Conservation (phyloP, 768 basidiomycete species). For the Imleria badia region DNA sequence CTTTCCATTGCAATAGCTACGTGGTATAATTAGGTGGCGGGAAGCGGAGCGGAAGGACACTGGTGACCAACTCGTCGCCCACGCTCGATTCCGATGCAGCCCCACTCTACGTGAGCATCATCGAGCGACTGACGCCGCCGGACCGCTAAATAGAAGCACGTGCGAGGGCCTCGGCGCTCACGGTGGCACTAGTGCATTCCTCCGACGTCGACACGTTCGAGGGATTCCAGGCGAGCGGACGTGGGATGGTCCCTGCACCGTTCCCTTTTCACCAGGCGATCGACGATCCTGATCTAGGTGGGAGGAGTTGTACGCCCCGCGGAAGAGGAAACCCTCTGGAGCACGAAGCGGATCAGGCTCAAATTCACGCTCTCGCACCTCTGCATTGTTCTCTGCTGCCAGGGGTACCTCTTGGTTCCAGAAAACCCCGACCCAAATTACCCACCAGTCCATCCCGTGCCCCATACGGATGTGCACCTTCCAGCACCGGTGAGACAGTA, state of each 20-base stretch:
- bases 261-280: neutral
- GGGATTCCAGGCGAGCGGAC: conserved; percentile 66
- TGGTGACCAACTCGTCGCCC: conserved; percentile 31
- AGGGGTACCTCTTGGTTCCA: conserved; percentile 22
- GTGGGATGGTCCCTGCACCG: conserved; percentile 4
- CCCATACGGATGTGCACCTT: conserved; percentile 30
- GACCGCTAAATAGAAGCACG: conserved; percentile 39
- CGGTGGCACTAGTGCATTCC: conserved; percentile 34
- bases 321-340: conserved; percentile 31
- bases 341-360: conserved; percentile 44
- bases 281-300: conserved; percentile 63
- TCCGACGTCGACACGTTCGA: conserved; percentile 48
- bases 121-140: conserved; percentile 50
- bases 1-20: conserved; percentile 16
- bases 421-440: conserved; percentile 22
- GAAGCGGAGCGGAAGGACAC: conserved; percentile 18
- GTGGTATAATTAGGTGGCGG: neutral
- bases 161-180: conserved; percentile 32
- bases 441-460: conserved; percentile 28
- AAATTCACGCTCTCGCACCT: conserved; percentile 62
- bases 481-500: conserved; percentile 17
- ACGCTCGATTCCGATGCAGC: conserved; percentile 74
- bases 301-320: conserved; percentile 49
- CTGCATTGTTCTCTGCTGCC: conserved; percentile 44
- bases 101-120: conserved; percentile 56